Base-by-base conservation (phyloP, 139 green algal genomes). In the Pycnococcus provasolii region DNA sequence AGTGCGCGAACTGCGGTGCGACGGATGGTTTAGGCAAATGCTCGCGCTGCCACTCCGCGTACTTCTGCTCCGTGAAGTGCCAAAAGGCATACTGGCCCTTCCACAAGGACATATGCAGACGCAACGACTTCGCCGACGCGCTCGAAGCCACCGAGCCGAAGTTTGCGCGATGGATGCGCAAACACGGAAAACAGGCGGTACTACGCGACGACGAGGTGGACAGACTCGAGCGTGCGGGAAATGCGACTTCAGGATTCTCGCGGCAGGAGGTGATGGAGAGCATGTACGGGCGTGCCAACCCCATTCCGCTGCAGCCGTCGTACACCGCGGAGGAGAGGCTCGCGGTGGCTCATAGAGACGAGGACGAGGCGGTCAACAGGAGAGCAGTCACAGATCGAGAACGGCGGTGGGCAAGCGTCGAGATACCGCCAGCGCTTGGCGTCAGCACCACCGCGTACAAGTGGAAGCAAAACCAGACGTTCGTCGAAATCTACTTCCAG, bases 81-180 rank as follows among this genome's bases (percentile, higher is more conserved):
- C 89, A 96, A 58, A 91, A 89, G 82, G 77, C 81, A 1, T 91
- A 93, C 80, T 95, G 88, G 88, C 88, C 90, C 1, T 94, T 96
- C 65, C 90, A 96, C 74, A 79, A 80, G 50, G 11, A 68, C 0
- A 54, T 70, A 13, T 96, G 90, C 79, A 63, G 66, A 2, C 70
- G 69, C 15, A 96, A 96, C 75, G 88, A 96, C 46, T 95, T 96
- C 81, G 90, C 89, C 1, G 88, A 96, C 58, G 67, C 67, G 0
- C 45, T 89, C 1, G 87, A 95, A 60, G 73, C 72, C 3, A 39
- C 58, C 4, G 89, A 96, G 64, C 84, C 88, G 2, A 88, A 90
- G 50, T 95, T 96, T 80, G 85, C 89, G 0, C 39, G 55, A 1
- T 96, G 81, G 81, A 87, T 96, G 89, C 67, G 87, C 0, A 67